Evolutionary conservation across 2,329 filamentous ascomycete species (phyloP).

Genomic region (Sclerotinia spermophila): DNA sequence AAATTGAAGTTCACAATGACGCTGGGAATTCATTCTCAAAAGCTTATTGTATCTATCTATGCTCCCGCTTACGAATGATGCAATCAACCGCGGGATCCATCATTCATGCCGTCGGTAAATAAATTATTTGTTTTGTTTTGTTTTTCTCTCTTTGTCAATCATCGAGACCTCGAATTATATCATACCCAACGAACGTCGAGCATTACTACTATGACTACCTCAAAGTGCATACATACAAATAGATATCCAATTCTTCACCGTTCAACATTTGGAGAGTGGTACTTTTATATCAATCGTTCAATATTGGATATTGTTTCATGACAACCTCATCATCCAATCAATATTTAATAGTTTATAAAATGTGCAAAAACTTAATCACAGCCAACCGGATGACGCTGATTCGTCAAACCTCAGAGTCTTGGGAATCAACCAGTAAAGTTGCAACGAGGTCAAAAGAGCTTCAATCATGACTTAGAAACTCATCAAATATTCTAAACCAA

Average conservation of each 20-base stretch:
- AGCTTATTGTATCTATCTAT: background rate
- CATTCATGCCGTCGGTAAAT: slow-evolving; percentile 4
- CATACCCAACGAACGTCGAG: background rate
- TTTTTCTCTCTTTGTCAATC: background rate
- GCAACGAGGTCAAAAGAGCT: slow-evolving; percentile 8
- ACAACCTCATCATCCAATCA: background rate
- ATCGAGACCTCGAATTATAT: background rate
- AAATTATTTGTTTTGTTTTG: background rate
- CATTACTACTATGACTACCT: background rate
- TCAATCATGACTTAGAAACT: background rate
- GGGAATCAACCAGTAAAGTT: background rate
- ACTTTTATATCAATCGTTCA: background rate
- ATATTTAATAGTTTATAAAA: slow-evolving; percentile 11
- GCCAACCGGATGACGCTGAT: slow-evolving; percentile 15
- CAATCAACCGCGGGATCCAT: background rate
- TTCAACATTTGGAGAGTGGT: background rate
- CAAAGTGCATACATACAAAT: background rate
- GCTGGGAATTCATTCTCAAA: no score
- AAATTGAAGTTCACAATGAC: no score
- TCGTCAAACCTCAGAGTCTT: background rate
- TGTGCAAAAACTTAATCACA: background rate
- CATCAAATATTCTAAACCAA: background rate
- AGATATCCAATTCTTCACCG: background rate
- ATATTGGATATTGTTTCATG: background rate
- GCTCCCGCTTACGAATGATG: background rate